Conservation (phyloP, 306 rosid genomes). For the Quercus rubra region DNA sequence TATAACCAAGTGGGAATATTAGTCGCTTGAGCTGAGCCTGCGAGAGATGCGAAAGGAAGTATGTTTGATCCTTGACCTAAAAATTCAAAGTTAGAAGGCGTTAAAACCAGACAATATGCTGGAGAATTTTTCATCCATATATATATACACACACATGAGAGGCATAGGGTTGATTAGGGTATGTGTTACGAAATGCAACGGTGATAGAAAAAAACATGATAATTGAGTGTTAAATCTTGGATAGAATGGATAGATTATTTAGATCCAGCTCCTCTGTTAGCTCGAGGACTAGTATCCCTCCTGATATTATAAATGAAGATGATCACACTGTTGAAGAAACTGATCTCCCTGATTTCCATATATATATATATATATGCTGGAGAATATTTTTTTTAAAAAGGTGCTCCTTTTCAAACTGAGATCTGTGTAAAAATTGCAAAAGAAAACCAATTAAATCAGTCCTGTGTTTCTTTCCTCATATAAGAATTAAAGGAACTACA, state of each 20-base stretch:
- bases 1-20: constrained; percentile 79
- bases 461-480: neutral
- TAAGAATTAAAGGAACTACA: neutral
- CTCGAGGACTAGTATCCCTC: no score
- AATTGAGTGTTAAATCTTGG: no score
- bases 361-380: neutral
- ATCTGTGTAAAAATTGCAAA: neutral
- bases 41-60: constrained; percentile 87
- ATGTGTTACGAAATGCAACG: no score
- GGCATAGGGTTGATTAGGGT: no score
- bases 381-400: neutral
- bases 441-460: neutral
- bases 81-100: constrained; percentile 19
- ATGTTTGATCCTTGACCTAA: constrained; percentile 95
- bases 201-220: no score
- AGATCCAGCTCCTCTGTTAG: no score
- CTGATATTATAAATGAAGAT: no score
- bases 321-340: no score
- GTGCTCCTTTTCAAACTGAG: neutral
- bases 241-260: no score
- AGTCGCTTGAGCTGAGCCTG: constrained; percentile 80
- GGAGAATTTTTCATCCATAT: neutral
- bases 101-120: constrained; percentile 14
- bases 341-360: no score
- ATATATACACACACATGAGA: no score